A percentile compares a stretch with the other conserved stretches of the same genome.
Conservation (phyloP, 441 rosid species). For the Populus trichocarpa region DNA sequence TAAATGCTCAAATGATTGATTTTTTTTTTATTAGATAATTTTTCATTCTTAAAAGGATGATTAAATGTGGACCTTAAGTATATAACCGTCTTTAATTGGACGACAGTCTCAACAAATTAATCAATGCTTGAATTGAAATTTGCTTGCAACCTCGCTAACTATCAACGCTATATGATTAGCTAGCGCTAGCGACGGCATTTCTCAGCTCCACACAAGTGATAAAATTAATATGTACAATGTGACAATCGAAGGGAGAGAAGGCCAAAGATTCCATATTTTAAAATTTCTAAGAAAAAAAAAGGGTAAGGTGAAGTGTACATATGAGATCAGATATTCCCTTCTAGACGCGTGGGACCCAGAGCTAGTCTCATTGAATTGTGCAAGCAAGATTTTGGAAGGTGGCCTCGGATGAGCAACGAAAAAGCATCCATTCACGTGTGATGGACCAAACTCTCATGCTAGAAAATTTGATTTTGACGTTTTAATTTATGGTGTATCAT, state of each 20-base stretch:
- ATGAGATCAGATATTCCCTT: not conserved
- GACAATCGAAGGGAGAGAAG: not conserved
- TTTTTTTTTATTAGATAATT: not conserved
- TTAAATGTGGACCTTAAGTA: not conserved
- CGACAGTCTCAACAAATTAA: not conserved
- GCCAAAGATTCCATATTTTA: not conserved
- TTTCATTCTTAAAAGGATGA: not conserved
- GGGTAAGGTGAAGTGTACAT: not conserved
- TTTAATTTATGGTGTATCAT: not conserved
- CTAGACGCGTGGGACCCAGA: slow-evolving; percentile 6
- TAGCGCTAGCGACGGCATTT: not conserved
- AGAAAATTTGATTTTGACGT: not conserved
- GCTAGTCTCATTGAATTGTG: not conserved
- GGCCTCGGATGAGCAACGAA: not conserved
- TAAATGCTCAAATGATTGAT: not conserved
- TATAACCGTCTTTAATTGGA: too few relatives aligned
- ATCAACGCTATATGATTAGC: too few relatives aligned
- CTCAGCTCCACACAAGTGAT: not conserved
- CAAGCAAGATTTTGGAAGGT: slow-evolving; percentile 10
- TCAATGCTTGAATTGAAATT: not conserved
- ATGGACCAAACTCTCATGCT: not conserved
- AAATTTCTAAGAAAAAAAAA: not conserved
- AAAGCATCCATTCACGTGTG: not conserved
- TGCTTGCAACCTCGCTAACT: not conserved
- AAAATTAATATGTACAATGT: not conserved